A percentile compares a stretch with the other conserved stretches of the same genome.
Evolutionary conservation across 176 grass and related monocot species (phyloP).

Genomic region (Musa troglodytarum): DNA sequence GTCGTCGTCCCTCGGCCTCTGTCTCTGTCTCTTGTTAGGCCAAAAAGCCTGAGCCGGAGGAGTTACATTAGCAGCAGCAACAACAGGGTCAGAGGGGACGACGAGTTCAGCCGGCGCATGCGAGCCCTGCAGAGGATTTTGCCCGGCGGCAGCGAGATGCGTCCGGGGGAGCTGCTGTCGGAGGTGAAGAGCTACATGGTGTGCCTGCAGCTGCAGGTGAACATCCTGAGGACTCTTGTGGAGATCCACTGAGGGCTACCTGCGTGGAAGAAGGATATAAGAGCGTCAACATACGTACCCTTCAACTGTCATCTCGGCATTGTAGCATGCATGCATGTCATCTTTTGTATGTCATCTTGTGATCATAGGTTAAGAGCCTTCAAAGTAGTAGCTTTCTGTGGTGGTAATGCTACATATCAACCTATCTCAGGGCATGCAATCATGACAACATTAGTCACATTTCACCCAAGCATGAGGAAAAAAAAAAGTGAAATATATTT

Average conservation of each 20-base stretch:
- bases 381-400: neutral
- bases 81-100: neutral
- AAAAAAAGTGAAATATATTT: no score
- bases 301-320: neutral
- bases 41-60: neutral
- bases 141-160: slow-evolving; percentile 18
- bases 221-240: slow-evolving; percentile 11
- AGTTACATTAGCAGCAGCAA: neutral
- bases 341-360: neutral
- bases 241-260: neutral
- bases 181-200: slow-evolving; percentile 22
- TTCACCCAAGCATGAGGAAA: no score
- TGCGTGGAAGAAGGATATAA: neutral
- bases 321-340: neutral
- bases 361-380: neutral
- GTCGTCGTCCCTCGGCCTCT: neutral
- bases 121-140: slow-evolving; percentile 7
- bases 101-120: neutral
- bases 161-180: slow-evolving; percentile 1
- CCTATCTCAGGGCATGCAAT: no score
- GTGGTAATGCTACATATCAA: neutral
- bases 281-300: neutral
- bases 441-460: no score
- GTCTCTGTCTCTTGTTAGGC: neutral
- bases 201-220: slow-evolving; percentile 16